Base-by-base conservation (phyloP, 345 rosid species). In the Geranium brycei region DNA sequence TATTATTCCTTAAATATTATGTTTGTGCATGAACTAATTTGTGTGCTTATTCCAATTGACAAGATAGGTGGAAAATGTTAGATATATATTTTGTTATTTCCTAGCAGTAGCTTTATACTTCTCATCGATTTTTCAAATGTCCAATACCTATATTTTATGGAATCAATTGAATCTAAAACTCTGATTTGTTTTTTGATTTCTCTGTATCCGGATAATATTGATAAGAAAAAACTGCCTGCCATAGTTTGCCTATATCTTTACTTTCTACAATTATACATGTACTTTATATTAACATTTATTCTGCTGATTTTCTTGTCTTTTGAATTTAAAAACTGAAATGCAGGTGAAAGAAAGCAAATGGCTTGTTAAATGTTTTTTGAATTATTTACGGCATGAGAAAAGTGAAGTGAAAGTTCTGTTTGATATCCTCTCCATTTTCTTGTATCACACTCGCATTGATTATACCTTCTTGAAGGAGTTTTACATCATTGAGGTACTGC, bases 271-370 rank as follows among this genome's bases (percentile, higher is more conserved):
- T 13, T 6, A 47, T 47, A 2, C 53, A 7, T 35, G 41, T 35
- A 35, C 11, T 47, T 6, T 47, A 13, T 13, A 47, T 47, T 47
- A 35, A 7, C 53, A 6, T 8, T 47, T 47, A 47, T 10, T 47
- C 14, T 47, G 15, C 14, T 47, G 53, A 35, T 35, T 35, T 4
- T 47, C 12, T 47, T 47, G 15, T 47, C 53, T 47, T 47, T 47
- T 47, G 53, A 47, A 10, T 2, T 6, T 11, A 47, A 47, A 8
- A 8, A 8, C 53, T 47, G 13, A 47, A 47, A 6, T 72, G 74
- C 87, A 93, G 99, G 97, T 90, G 60, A 93, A 93, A 77, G 97
- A 90, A 83, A 93, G 99, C 88, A 93, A 93, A 80, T 93, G 99
- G 99, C 97, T 93, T 66, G 84, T 93, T 68, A 90, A 90, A 69